Conservation (phyloP, 2,329 filamentous ascomycete genomes). For the Aureobasidium zeae region DNA sequence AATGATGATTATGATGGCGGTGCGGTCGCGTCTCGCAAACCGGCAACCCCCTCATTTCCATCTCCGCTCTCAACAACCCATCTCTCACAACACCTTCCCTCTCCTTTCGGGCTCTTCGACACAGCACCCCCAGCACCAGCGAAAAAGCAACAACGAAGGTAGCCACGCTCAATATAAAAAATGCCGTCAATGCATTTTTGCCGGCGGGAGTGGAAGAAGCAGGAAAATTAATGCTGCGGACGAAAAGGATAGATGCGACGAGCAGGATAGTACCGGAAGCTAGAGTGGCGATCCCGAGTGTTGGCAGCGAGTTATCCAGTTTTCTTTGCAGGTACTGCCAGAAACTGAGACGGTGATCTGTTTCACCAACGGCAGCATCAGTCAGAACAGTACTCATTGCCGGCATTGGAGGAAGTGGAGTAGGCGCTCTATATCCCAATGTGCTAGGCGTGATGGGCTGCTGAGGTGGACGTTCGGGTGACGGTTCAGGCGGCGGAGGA, state of each 20-base stretch:
- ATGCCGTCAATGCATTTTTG: background rate
- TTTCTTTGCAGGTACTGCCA: no score
- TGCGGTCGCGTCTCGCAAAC: no score
- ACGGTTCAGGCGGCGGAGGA: no score
- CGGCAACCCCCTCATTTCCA: no score
- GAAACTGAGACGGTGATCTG: no score
- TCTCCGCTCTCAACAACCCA: no score
- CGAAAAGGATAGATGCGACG: slow-evolving; percentile 1
- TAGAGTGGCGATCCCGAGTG: background rate
- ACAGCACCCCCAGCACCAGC: slow-evolving; percentile 4
- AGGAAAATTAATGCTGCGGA: background rate
- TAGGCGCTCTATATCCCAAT: slow-evolving; percentile 5
- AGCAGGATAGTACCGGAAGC: slow-evolving; percentile 3
- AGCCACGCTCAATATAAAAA: background rate
- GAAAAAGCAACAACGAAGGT: background rate
- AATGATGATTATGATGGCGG: no score
- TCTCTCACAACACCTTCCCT: no score
- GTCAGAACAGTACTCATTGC: no score
- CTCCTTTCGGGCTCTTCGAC: slow-evolving; percentile 3
- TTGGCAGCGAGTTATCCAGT: slow-evolving; percentile 2
- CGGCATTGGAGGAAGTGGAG: background rate
- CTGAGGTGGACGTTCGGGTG: background rate
- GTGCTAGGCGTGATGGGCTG: background rate
- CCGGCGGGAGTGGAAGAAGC: background rate
- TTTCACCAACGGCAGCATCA: no score